These are phyloP conservation scores for Lipomyces chichibuensis DNA, from an alignment of 805 yeast species.

Conservation along the genomic window DNA sequence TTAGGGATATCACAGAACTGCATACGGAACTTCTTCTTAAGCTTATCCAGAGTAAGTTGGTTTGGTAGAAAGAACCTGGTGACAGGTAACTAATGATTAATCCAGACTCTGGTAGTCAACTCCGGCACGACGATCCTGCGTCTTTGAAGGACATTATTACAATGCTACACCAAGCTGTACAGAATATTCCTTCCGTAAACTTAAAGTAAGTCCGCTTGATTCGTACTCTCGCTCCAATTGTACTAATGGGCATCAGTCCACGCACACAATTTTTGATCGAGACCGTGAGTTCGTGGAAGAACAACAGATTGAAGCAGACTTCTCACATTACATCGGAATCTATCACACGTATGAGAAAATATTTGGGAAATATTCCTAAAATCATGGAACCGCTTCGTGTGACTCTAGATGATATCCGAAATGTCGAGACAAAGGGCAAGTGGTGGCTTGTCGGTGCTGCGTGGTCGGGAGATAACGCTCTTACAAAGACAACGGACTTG, in stretches of 20 bases:
- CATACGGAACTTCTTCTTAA: constrained; percentile 78
- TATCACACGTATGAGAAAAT: constrained; percentile 63
- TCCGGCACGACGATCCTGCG: constrained; percentile 87
- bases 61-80: background rate
- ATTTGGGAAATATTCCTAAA: constrained; percentile 54
- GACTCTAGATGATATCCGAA: constrained; percentile 75
- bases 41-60: constrained; percentile 55
- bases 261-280: constrained; percentile 84
- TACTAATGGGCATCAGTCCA: constrained; percentile 47
- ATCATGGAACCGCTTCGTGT: constrained; percentile 80
- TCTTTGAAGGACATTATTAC: constrained; percentile 79
- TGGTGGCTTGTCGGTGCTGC: constrained; percentile 99
- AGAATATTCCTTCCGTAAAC: constrained; percentile 41
- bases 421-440: constrained; percentile 79
- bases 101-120: constrained; percentile 69
- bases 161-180: constrained; percentile 55
- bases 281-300: constrained; percentile 80
- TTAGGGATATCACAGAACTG: constrained; percentile 63
- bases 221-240: background rate
- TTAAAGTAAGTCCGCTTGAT: constrained; percentile 14
- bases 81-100: background rate
- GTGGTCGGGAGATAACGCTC: constrained; percentile 67
- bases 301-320: constrained; percentile 67
- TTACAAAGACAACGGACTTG: constrained; percentile 28
- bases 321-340: constrained; percentile 51